Percentiles rank a stretch among this genome's conserved stretches.
Evolutionary conservation across 441 rosid species (phyloP).

Genomic region (Adansonia rubrostipa): DNA sequence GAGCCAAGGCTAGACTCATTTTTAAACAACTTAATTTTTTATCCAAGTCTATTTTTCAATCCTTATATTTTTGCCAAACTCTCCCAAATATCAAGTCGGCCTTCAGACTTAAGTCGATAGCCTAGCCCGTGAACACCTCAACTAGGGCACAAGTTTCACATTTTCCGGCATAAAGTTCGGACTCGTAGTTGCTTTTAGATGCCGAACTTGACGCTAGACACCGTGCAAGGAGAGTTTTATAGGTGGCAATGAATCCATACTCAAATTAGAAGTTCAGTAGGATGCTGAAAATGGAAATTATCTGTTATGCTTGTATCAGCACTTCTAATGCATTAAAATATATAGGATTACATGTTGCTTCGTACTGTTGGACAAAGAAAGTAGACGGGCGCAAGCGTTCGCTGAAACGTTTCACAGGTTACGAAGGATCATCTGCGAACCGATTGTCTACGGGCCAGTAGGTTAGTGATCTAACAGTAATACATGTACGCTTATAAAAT

Average conservation of each 20-base stretch:
- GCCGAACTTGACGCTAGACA: too few relatives aligned
- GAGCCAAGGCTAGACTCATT: too few relatives aligned
- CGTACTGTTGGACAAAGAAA: slow-evolving; percentile 36
- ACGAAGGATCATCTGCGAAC: not conserved
- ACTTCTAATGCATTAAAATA: slow-evolving; percentile 13
- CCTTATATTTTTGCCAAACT: too few relatives aligned
- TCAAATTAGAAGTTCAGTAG: not conserved
- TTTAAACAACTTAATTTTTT: too few relatives aligned
- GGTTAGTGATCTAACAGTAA: not conserved
- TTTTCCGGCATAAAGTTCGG: too few relatives aligned
- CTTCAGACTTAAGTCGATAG: too few relatives aligned
- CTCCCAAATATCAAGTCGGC: too few relatives aligned
- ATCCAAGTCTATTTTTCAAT: too few relatives aligned
- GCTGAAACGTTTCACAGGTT: not conserved
- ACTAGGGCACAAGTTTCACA: too few relatives aligned
- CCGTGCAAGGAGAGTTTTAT: not conserved
- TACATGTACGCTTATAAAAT: not conserved
- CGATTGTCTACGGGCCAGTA: not conserved
- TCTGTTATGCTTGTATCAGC: not conserved
- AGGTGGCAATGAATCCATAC: not conserved
- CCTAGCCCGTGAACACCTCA: too few relatives aligned
- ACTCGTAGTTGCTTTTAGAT: too few relatives aligned
- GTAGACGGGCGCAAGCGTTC: slow-evolving; percentile 54
- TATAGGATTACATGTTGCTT: slow-evolving; percentile 72
- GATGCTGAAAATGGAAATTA: not conserved